phyloP scores from a whole-genome alignment of 345 rosid species.

The Linum usitatissimum region DNA sequence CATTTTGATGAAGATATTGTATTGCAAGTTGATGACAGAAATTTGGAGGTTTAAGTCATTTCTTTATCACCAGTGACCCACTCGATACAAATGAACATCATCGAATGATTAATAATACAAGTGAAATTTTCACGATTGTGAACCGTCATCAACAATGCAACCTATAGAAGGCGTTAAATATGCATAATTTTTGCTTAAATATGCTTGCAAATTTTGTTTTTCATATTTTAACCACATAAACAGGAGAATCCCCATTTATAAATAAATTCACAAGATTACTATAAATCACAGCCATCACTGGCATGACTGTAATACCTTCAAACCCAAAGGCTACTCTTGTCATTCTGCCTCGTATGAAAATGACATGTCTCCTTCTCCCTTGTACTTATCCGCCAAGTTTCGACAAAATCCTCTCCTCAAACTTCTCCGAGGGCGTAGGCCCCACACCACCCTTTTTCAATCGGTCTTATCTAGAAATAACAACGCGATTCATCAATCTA shows the following conservation, averaged over 20 bases:
- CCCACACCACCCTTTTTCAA: conserved; percentile 5
- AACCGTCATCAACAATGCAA: too few relatives aligned
- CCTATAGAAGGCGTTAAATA: too few relatives aligned
- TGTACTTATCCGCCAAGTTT: not conserved
- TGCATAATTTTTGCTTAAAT: too few relatives aligned
- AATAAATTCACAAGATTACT: too few relatives aligned
- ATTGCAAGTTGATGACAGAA: too few relatives aligned
- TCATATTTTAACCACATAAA: not conserved
- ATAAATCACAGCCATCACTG: not conserved
- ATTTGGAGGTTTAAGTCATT: too few relatives aligned
- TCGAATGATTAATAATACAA: too few relatives aligned
- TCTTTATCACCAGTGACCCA: too few relatives aligned
- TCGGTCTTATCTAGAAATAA: conserved; percentile 38
- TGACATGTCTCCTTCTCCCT: not conserved
- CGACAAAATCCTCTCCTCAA: not conserved
- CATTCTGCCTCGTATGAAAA: not conserved
- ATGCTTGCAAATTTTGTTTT: too few relatives aligned
- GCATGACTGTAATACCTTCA: not conserved
- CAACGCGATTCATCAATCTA: conserved; percentile 26
- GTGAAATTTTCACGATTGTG: too few relatives aligned
- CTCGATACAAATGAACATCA: too few relatives aligned
- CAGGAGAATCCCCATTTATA: not conserved
- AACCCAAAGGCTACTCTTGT: not conserved
- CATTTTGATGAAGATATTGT: too few relatives aligned
- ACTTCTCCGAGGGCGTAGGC: not conserved